Conservation (phyloP, 1,284 basidiomycete genomes). For the Hortiboletus rubellus region DNA sequence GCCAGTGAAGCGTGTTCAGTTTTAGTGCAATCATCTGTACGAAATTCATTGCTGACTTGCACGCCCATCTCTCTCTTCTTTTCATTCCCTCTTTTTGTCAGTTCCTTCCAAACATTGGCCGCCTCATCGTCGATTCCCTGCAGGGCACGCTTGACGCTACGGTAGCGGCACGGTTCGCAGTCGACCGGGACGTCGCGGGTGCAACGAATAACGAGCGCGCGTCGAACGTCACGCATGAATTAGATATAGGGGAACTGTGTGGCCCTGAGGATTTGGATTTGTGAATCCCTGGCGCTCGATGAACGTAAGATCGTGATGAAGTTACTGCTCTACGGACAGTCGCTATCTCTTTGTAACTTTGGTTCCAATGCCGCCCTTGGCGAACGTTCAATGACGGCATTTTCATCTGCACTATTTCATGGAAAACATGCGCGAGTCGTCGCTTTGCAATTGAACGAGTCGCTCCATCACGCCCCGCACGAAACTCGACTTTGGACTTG, state of each 20-base stretch:
- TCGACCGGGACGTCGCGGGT: slow-evolving; percentile 39
- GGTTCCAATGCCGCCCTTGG: too few species aligned
- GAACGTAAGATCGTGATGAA: background rate
- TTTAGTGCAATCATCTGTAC: background rate
- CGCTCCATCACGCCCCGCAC: too few species aligned
- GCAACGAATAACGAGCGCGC: slow-evolving; percentile 38
- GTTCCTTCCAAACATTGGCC: slow-evolving; percentile 85
- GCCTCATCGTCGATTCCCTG: slow-evolving; percentile 70
- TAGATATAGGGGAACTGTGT: slow-evolving; percentile 52
- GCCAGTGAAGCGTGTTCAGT: background rate
- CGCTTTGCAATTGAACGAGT: too few species aligned
- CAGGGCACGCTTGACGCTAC: slow-evolving; percentile 58
- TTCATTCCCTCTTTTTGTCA: slow-evolving; percentile 27
- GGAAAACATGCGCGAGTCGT: too few species aligned
- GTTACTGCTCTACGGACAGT: background rate
- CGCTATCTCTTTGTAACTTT: too few species aligned
- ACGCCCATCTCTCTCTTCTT: background rate
- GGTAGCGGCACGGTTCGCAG: slow-evolving; percentile 55
- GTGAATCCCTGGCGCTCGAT: slow-evolving; percentile 7
- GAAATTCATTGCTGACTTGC: background rate
- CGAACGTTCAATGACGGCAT: too few species aligned
- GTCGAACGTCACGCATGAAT: slow-evolving; percentile 34
- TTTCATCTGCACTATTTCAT: too few species aligned
- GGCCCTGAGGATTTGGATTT: slow-evolving; percentile 44
- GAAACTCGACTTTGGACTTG: too few species aligned